Conservation (phyloP, 257 asterid genomes). For the Solanum tacnaense region DNA sequence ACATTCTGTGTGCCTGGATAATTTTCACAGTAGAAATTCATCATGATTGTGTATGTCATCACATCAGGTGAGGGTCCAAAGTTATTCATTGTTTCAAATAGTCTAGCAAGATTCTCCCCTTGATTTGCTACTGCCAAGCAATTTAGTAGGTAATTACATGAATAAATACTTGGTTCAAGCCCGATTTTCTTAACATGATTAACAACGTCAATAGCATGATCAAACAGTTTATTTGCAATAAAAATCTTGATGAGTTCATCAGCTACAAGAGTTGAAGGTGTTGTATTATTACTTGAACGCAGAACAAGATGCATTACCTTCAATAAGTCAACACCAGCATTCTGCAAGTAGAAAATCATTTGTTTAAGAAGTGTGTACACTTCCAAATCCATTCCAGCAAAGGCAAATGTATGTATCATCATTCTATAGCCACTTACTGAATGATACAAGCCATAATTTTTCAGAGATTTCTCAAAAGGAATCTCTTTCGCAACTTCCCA, state of each 20-base stretch:
- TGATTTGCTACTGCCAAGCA: constrained; percentile 35
- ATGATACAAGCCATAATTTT: constrained; percentile 33
- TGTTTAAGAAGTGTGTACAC: constrained; percentile 40
- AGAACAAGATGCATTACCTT: constrained; percentile 13
- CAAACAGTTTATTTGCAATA: constrained; percentile 38
- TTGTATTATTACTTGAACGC: constrained; percentile 15
- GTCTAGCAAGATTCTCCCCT: constrained; percentile 12
- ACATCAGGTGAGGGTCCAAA: constrained; percentile 56
- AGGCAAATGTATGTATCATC: constrained; percentile 32
- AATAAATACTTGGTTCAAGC: constrained; percentile 24
- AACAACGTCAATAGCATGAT: constrained; percentile 31
- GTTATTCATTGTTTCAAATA: constrained; percentile 38
- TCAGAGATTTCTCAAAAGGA: constrained; percentile 23
- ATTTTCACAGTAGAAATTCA: constrained; percentile 35
- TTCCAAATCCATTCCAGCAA: constrained; percentile 42
- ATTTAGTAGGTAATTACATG: constrained; percentile 63
- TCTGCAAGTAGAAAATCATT: constrained; percentile 27
- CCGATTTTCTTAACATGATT: constrained; percentile 27
- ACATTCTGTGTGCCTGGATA: not conserved
- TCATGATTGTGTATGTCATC: constrained; percentile 42
- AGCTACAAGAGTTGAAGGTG: constrained; percentile 12
- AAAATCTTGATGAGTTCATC: constrained; percentile 47
- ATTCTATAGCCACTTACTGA: constrained; percentile 27
- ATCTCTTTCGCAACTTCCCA: constrained; percentile 30
- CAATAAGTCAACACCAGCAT: constrained; percentile 21